Percentiles rank a stretch among this genome's conserved stretches.
Conservation (phyloP, 1,284 basidiomycete species). For the Boletus sp. region DNA sequence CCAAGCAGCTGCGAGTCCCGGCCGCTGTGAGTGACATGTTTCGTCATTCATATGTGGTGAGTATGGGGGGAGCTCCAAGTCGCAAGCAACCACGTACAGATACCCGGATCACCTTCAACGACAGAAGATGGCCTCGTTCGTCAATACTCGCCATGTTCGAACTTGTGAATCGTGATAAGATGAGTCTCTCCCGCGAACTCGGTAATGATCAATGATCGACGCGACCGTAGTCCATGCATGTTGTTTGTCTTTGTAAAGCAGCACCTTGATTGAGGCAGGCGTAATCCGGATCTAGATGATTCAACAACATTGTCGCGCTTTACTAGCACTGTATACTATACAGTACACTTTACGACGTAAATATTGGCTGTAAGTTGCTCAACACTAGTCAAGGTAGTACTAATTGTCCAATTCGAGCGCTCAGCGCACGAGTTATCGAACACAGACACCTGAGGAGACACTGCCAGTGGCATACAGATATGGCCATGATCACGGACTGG, state of each 20-base stretch:
- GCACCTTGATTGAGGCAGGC: no score
- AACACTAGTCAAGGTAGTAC: no score
- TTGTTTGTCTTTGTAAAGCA: background rate
- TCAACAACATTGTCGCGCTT: no score
- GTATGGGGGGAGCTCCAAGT: background rate
- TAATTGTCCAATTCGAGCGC: no score
- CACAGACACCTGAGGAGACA: no score
- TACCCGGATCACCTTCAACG: constrained; percentile 78
- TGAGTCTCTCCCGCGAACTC: background rate
- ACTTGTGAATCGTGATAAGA: background rate
- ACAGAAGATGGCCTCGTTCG: constrained; percentile 59
- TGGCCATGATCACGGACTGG: no score
- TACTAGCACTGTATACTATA: no score
- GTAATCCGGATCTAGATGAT: no score
- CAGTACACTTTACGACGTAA: no score
- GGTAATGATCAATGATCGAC: background rate
- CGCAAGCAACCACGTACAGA: constrained; percentile 55
- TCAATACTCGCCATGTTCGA: constrained; percentile 36
- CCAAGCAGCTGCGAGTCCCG: constrained; percentile 71
- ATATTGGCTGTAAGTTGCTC: no score
- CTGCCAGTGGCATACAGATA: no score
- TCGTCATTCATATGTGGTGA: constrained; percentile 5
- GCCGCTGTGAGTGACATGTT: constrained; percentile 47
- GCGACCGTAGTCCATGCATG: background rate
- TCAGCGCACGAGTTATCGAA: no score